Percentiles rank a stretch among this genome's conserved stretches.
phyloP scores from a whole-genome alignment of 352 stramenopile genomes.

The Globisporangium solare region DNA sequence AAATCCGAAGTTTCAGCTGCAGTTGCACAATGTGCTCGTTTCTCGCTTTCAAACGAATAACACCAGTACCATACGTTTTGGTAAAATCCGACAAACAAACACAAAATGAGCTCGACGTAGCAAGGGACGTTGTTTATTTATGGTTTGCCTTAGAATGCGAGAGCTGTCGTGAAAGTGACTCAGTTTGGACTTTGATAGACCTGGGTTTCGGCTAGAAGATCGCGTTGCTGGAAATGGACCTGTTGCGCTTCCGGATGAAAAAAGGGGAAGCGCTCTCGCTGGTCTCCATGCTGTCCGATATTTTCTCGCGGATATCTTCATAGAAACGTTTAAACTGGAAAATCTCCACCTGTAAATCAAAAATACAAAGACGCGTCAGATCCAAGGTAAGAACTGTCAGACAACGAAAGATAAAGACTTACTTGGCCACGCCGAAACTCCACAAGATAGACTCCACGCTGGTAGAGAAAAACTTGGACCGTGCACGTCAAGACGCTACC shows the following conservation, averaged over 20 bases:
- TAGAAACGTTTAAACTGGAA: constrained; percentile 89
- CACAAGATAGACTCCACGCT: constrained; percentile 75
- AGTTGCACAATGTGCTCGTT: too few relatives aligned
- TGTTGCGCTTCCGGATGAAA: constrained; percentile 57
- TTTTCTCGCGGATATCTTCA: constrained; percentile 62
- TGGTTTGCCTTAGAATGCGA: too few relatives aligned
- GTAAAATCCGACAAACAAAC: too few relatives aligned
- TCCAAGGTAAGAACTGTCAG: neutral
- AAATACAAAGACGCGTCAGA: constrained; percentile 6
- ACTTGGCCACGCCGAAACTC: constrained; percentile 78
- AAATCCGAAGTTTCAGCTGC: too few relatives aligned
- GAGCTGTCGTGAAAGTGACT: too few relatives aligned
- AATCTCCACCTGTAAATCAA: constrained; percentile 58
- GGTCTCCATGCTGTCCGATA: constrained; percentile 49
- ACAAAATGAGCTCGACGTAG: too few relatives aligned
- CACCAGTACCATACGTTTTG: too few relatives aligned
- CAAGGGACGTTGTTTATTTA: too few relatives aligned
- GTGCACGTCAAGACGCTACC: constrained; percentile 60
- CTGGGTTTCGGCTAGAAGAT: neutral
- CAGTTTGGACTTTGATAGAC: too few relatives aligned
- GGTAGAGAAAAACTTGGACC: constrained; percentile 78
- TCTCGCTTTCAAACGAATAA: too few relatives aligned
- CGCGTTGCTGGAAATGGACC: constrained; percentile 39
- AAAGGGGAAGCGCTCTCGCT: constrained; percentile 8
- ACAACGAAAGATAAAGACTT: constrained; percentile 14